Evolutionary conservation across 129 eudicot species (phyloP), one percentile per base, ranked within the genome.

Genomic region (Arctium minus): DNA sequence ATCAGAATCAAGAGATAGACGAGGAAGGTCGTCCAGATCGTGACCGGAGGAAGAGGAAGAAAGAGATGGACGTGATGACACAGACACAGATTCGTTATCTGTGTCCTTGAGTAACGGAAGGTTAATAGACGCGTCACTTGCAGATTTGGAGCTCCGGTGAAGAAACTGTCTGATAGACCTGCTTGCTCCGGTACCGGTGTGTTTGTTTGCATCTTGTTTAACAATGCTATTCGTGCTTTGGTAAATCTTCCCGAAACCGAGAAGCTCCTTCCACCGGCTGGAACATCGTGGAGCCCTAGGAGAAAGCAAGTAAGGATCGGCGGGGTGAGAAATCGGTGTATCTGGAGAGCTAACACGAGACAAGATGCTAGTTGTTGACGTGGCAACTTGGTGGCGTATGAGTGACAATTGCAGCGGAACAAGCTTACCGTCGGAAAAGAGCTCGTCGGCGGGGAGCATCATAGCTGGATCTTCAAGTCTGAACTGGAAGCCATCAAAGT

Each of bases 201-300:
- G 79, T 82, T 85, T 88, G 35, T 48, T 75, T n/a, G 74, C 80
- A 33, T 83, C 88, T 36, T 65, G 88, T 77, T 81, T 89, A 12
- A 62, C 77, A 73, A 39, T 86, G 87, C 67, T 50, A 48, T 60
- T 86, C 84, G 73, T 86, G 79, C 72, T 87, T 31, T 85, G 92
- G 74, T 90, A 80, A 10, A 87, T 83, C 64, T 92, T 94, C 70
- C 89, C 87, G 32, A 95, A 77, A 11, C 99, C 99, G 74, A 92
- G 75, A 77, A 92, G 87, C 91, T 95, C 97, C 62, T 77, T 95
- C 99, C 97, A 95, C 5, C 97, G 75, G 77, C 94, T 90, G 36
- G 99, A 95, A 86, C 99, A 92, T 46, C 94, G 83, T 32, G 97
- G 99, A 2, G 99, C 99, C 37, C 94, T 91, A 0, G 99, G 99